Evolutionary conservation across 768 basidiomycete species (phyloP), one percentile per base, ranked within the genome.

Genomic region (Pisolithus tinctorius): DNA sequence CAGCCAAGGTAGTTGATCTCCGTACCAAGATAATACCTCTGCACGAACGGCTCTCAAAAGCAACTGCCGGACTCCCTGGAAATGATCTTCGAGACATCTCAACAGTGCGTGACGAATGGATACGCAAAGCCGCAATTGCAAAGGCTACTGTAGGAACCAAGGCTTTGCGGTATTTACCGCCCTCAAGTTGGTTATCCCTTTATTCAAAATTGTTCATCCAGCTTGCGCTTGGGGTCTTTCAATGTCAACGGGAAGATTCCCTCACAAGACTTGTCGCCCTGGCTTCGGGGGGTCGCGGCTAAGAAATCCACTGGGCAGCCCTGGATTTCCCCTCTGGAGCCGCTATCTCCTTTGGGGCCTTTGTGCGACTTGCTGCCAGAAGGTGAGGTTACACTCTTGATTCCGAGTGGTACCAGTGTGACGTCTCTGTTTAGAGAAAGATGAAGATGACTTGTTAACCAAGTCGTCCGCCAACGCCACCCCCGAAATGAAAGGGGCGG

Each of bases 171-270:
- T 67, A 44, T 34, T 10, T 34, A 57, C 37, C 40, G 17, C 46
- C 17, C 6, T 45, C 17, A 25, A 26, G 17, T 8, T 8, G 11
- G 23, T 37, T 26, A 17, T 49, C 25, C 43, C 13, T 20, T 10
- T 4, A 13, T 34, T 42, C 47, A 36, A 27, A 9, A 5, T 20
- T 6, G 26, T 20, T 30, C 49, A 25, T 34, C 11, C 54, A 87
- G 86, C 30, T 61, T 91, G 45, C 82, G 86, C 6, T 53, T 86
- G 16, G 88, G 89, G 20, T 88, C 86, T 0, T 93, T 92, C 71
- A 93, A 93, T 58, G 88, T 92, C 43, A 89, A 90, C 58, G 88
- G 87, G 1, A 83, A 82, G 59, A 57, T 78, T 36, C 86, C 90
- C 1, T 81, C 83, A 2, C 83, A 86, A 55, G 85, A 88, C 60